Conservation (phyloP, 768 basidiomycete genomes). For the Boletus bicolor region DNA sequence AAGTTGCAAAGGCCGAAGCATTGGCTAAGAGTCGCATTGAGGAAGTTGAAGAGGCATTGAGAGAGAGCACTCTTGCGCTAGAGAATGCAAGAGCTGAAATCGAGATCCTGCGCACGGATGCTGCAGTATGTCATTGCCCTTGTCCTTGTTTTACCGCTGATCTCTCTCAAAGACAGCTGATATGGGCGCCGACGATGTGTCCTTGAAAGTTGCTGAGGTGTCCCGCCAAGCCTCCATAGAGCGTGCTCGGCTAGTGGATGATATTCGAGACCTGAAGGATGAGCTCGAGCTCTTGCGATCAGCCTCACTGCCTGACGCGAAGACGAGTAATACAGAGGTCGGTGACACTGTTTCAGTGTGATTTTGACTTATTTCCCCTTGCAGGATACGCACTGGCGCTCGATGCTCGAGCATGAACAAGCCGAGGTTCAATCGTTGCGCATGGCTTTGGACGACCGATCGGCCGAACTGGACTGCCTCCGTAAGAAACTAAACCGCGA, state of each 20-base stretch:
- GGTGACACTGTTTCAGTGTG: neutral
- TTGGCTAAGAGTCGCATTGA: constrained; percentile 62
- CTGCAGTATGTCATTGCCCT: constrained; percentile 52
- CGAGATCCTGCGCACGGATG: constrained; percentile 70
- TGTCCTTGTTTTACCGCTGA: constrained; percentile 9
- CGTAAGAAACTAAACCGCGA: constrained; percentile 65
- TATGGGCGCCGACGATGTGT: constrained; percentile 42
- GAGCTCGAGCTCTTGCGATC: constrained; percentile 41
- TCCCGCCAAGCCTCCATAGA: constrained; percentile 50
- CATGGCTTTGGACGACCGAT: constrained; percentile 36
- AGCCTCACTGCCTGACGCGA: constrained; percentile 18
- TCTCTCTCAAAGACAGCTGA: constrained; percentile 40
- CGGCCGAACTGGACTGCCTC: constrained; percentile 51
- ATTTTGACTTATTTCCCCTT: neutral
- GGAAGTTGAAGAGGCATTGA: constrained; percentile 86
- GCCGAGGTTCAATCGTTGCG: constrained; percentile 32
- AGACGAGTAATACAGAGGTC: constrained; percentile 29
- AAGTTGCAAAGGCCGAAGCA: constrained; percentile 58
- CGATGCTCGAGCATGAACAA: constrained; percentile 31
- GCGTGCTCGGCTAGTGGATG: constrained; percentile 48
- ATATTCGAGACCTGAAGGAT: constrained; percentile 53
- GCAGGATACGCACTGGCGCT: constrained; percentile 29
- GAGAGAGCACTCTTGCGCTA: constrained; percentile 82
- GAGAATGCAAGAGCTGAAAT: constrained; percentile 91
- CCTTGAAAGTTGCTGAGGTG: constrained; percentile 46